phyloP scores from a whole-genome alignment of 1,284 basidiomycete species.

The Austropuccinia psidii region DNA sequence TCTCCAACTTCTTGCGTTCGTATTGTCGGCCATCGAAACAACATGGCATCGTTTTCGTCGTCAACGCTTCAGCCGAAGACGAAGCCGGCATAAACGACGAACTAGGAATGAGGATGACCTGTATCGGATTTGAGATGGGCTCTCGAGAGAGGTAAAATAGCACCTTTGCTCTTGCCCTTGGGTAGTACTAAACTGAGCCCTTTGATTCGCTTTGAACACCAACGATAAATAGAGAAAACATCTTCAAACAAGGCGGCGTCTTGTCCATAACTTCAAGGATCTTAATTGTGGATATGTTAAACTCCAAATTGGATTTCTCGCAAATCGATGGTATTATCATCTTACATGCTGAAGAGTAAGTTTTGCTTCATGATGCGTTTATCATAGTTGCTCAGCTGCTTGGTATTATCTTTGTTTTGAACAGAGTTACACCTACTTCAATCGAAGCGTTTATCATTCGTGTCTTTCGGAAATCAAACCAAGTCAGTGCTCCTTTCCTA shows the following conservation, averaged over 20 bases:
- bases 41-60: constrained; percentile 44
- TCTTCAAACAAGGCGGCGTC: constrained; percentile 80
- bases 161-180: neutral
- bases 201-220: neutral
- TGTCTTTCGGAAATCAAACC: constrained; percentile 76
- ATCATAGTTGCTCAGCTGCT: neutral
- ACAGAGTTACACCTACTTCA: constrained; percentile 71
- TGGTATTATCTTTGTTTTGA: neutral
- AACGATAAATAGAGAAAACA: constrained; percentile 56
- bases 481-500: constrained; percentile 45
- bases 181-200: neutral
- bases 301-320: constrained; percentile 68
- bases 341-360: constrained; percentile 82
- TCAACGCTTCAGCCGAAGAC: constrained; percentile 79
- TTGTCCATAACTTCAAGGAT: constrained; percentile 90
- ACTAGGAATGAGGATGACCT: constrained; percentile 72
- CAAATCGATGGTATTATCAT: constrained; percentile 86
- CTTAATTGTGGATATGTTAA: constrained; percentile 89
- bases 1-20: constrained; percentile 59
- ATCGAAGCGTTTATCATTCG: constrained; percentile 85
- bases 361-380: constrained; percentile 8
- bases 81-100: constrained; percentile 87
- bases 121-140: constrained; percentile 74
- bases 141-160: constrained; percentile 64
- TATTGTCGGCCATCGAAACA: neutral